phyloP scores from a whole-genome alignment of 352 stramenopile genomes.

The Phytopythium kandeliae region DNA sequence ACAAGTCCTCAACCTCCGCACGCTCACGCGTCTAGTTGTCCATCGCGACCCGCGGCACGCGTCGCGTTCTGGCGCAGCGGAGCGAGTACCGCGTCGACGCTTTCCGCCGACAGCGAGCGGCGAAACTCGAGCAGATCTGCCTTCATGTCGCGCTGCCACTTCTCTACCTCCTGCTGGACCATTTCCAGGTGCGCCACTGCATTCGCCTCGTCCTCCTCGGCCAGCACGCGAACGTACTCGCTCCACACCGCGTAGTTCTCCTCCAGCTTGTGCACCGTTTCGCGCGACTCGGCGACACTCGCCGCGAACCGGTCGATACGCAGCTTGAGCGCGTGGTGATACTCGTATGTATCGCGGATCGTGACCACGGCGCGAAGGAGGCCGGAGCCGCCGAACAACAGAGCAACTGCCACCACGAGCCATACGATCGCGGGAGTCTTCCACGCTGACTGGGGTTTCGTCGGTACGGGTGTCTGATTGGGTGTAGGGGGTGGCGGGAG shows the following conservation, averaged over 20 bases:
- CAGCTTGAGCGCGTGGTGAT: constrained; percentile 48
- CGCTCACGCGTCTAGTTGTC: not conserved
- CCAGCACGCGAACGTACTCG: constrained; percentile 63
- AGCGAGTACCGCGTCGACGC: constrained; percentile 41
- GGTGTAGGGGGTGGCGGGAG: not conserved
- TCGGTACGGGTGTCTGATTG: not conserved
- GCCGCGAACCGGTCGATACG: constrained; percentile 55
- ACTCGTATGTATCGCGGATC: constrained; percentile 53
- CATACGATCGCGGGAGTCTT: constrained; percentile 8
- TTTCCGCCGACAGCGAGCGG: constrained; percentile 41
- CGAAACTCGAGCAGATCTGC: constrained; percentile 58
- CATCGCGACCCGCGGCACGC: not conserved
- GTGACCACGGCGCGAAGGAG: constrained; percentile 41
- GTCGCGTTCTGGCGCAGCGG: constrained; percentile 28
- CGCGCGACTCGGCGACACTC: constrained; percentile 61
- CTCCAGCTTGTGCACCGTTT: constrained; percentile 59
- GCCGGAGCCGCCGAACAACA: constrained; percentile 46
- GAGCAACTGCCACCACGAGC: constrained; percentile 30
- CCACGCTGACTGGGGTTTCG: not conserved
- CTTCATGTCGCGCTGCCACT: constrained; percentile 75
- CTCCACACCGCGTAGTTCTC: constrained; percentile 68
- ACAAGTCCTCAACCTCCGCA: not conserved
- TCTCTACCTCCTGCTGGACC: constrained; percentile 62
- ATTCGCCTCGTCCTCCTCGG: constrained; percentile 63
- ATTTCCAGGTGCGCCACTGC: constrained; percentile 52